Conservation (phyloP, 768 basidiomycete genomes). For the Russula vinacea region DNA sequence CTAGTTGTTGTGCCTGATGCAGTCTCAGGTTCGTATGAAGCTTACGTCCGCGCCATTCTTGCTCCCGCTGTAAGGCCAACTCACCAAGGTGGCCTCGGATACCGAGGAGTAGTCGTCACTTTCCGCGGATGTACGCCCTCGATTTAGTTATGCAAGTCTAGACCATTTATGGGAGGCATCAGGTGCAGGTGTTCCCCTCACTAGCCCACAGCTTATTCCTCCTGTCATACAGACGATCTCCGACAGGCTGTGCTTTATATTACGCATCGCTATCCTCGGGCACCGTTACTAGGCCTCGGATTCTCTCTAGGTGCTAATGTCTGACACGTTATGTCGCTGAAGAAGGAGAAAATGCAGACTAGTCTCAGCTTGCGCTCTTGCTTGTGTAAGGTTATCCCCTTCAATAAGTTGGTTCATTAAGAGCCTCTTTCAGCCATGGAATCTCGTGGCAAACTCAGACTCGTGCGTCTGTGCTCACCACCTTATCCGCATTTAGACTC, state of each 20-base stretch:
- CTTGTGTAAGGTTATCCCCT: slow-evolving; percentile 55
- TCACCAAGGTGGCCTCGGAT: slow-evolving; percentile 82
- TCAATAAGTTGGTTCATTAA: neutral
- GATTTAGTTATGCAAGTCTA: slow-evolving; percentile 11
- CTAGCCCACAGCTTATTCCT: slow-evolving; percentile 68
- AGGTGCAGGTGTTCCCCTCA: slow-evolving; percentile 23
- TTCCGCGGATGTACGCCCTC: slow-evolving; percentile 77
- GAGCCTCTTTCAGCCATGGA: slow-evolving; percentile 45
- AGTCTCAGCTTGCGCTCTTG: slow-evolving; percentile 63
- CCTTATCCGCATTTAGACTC: slow-evolving; percentile 9
- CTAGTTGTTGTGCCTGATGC: slow-evolving; percentile 14
- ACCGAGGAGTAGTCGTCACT: slow-evolving; percentile 86
- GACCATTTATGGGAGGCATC: neutral
- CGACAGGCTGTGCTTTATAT: slow-evolving; percentile 79
- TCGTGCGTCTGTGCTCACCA: slow-evolving; percentile 32
- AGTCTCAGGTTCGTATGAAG: slow-evolving; percentile 74
- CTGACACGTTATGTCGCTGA: slow-evolving; percentile 86
- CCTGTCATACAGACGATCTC: slow-evolving; percentile 86
- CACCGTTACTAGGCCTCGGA: slow-evolving; percentile 81
- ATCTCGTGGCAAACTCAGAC: slow-evolving; percentile 40
- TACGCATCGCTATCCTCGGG: slow-evolving; percentile 64
- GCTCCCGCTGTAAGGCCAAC: slow-evolving; percentile 66
- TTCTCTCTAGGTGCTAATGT: slow-evolving; percentile 95
- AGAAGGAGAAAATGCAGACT: slow-evolving; percentile 66
- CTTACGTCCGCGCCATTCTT: slow-evolving; percentile 82